phyloP scores from a whole-genome alignment of 805 yeast genomes.

The Starmera pachycereana region DNA sequence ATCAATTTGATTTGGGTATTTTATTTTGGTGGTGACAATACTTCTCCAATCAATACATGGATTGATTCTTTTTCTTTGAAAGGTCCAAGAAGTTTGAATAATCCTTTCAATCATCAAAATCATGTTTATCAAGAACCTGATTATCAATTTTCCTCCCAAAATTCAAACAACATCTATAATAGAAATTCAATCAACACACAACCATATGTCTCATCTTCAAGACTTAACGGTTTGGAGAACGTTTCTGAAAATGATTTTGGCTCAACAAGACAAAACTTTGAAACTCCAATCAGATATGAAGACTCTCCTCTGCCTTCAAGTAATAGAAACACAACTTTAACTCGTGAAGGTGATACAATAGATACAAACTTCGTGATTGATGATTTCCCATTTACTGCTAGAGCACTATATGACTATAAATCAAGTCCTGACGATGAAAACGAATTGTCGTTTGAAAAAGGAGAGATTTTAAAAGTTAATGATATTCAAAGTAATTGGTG shows the following conservation, averaged over 20 bases:
- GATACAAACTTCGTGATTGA: constrained; percentile 24
- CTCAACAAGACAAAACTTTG: constrained; percentile 1
- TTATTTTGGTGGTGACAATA: constrained; percentile 84
- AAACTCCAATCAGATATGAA: constrained; percentile 10
- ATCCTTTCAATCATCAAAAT: constrained; percentile 12
- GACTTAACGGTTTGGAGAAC: constrained; percentile 53
- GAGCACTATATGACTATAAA: constrained; percentile 75
- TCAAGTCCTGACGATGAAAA: constrained; percentile 91
- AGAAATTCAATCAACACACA: constrained; percentile 13
- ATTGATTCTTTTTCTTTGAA: constrained; percentile 72
- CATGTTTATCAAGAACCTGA: constrained; percentile 1
- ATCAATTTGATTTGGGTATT: constrained; percentile 78
- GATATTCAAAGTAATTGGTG: constrained; percentile 97
- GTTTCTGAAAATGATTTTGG: constrained; percentile 17
- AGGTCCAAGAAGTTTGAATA: constrained; percentile 28
- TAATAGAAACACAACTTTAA: constrained; percentile 8
- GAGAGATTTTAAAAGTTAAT: constrained; percentile 83
- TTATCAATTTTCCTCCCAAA: constrained; percentile 3
- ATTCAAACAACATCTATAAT: constrained; percentile 4
- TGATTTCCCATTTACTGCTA: constrained; percentile 71
- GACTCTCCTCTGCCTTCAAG: constrained; percentile 1
- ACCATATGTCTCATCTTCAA: constrained; percentile 37
- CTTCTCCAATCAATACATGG: constrained; percentile 77
- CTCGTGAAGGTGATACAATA: constrained; percentile 9
- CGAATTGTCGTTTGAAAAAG: constrained; percentile 83